Base-by-base conservation (phyloP, 2,329 filamentous ascomycete species). In the Botrytis fabae region DNA sequence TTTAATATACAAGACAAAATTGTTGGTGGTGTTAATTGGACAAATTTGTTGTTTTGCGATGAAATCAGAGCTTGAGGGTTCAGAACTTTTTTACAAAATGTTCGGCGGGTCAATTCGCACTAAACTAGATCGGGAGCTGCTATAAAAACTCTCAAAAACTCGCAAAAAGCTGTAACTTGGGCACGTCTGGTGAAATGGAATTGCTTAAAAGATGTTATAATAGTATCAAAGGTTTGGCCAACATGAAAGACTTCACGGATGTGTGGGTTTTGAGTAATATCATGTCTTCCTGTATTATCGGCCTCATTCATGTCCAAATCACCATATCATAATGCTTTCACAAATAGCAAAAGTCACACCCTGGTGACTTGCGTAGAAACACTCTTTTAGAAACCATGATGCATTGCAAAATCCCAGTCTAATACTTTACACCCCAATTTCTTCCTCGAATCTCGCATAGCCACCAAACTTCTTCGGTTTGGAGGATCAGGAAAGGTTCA, bases 381-480 rank as follows among this genome's bases (percentile, higher is more conserved):
- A 25, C 32, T 54, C 38, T 40, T 65, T 73, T 62, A 66, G 73
- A 68, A 72, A 73, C 70, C 74, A 68, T 68, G 57, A 75, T 77
- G 73, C 71, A 75, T 78, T 78, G 72, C 71, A 73, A 57, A 76
- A 73, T 57, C 54, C 70, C 74, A 72, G 60, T 80, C 76, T 79
- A 79, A 73, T 79, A 78, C 74, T 79, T 73, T 79, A 80, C 77
- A 78, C 73, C 63, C 62, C 66, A 70, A 70, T 72, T 71, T 73
- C 44, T 72, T 74, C 73, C 69, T 73, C 35, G 59, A 32, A 69
- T 72, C 71, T 38, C 75, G 28, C 57, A 71, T 72, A 73, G 65
- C 70, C 61, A 70, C 61, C 64, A 74, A 74, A 60, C 48, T 71
- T 74, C 65, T 72, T 69, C 65, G 57, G 16, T 60, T 61, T 74